Evolutionary conservation across 352 stramenopile species (phyloP), one percentile per base, ranked within the genome.

Genomic region (Peronospora farinosa): DNA sequence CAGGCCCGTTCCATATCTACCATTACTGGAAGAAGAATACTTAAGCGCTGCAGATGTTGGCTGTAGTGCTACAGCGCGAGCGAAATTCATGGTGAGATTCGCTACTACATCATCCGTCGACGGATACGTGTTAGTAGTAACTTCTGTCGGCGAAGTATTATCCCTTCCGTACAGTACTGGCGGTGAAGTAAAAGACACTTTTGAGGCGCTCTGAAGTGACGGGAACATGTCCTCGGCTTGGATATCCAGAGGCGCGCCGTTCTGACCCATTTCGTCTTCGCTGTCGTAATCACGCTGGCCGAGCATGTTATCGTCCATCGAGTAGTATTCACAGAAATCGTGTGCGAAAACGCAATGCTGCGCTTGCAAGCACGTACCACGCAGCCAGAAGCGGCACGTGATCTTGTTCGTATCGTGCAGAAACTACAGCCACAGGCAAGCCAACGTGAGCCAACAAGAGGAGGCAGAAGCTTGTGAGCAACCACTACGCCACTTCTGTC

Each of bases 321-420:
- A 60, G 52, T 87, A 87, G 30, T 74, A 84, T 61, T 89, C 78
- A 47, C 60, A 74, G 42, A 91, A 91, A 55, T 83, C 74, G 65
- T 93, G 82, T 10, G 80, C 72, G 54, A 93, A 93, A 2, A 88
- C 78, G 49, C 82, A 93, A 35, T 86, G 66, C 38, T 90, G 73
- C 6, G 59, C 72, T 60, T 93, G 79, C 46, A 90, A 62, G 45
- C 82, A 93, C 44, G 77, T 69, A 23, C 82, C 82, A 10, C 82
- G 79, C 27, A 93, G 63, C 82, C 82, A 93, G 36, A 90, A 93
- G 41, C 82, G 82, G 51, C 82, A 93, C 39, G 82, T 89, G 47
- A 93, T 85, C 32, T 61, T 66, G 62, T 91, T 59, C 43, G 82
- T 93, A 52, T 91, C 78, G 52, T 93, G 82, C 31, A 93, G 54